A percentile compares a stretch with the other conserved stretches of the same genome.
These are phyloP conservation scores for Phytophthora aleatoria DNA, from an alignment of 352 stramenopile genomes.

Conservation along the genomic window DNA sequence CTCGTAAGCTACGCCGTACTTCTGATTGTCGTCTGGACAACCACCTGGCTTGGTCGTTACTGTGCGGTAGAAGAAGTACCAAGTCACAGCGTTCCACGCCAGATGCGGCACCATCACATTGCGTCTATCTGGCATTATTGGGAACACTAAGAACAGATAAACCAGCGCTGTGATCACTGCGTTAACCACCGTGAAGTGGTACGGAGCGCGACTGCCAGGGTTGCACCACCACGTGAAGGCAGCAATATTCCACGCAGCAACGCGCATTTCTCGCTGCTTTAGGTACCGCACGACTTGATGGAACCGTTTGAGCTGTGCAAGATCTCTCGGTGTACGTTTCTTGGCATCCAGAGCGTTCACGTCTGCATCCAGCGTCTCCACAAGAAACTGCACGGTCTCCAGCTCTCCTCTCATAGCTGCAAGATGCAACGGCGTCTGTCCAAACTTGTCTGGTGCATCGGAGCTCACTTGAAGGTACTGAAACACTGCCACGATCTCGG, in stretches of 20 bases:
- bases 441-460: slow-evolving; percentile 68
- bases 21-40: slow-evolving; percentile 37
- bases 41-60: slow-evolving; percentile 63
- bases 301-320: slow-evolving; percentile 66
- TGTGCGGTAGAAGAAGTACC: slow-evolving; percentile 70
- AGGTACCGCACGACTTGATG: slow-evolving; percentile 63
- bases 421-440: slow-evolving; percentile 85
- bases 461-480: slow-evolving; percentile 78
- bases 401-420: slow-evolving; percentile 79
- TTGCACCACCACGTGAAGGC: slow-evolving; percentile 57
- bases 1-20: slow-evolving; percentile 56
- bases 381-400: slow-evolving; percentile 74
- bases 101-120: slow-evolving; percentile 68
- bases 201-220: slow-evolving; percentile 61
- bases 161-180: slow-evolving; percentile 42
- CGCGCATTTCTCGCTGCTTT: slow-evolving; percentile 30
- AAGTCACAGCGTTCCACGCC: slow-evolving; percentile 60
- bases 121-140: slow-evolving; percentile 56
- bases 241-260: slow-evolving; percentile 65
- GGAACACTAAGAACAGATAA: slow-evolving; percentile 62
- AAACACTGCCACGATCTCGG: slow-evolving; percentile 83
- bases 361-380: slow-evolving; percentile 79
- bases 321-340: slow-evolving; percentile 58
- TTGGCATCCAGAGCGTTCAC: slow-evolving; percentile 54
- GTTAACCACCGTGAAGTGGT: slow-evolving; percentile 74